A percentile compares a stretch with the other conserved stretches of the same genome.
Conservation (phyloP, 768 basidiomycete species). For the Coprinopsis marcescibilis region DNA sequence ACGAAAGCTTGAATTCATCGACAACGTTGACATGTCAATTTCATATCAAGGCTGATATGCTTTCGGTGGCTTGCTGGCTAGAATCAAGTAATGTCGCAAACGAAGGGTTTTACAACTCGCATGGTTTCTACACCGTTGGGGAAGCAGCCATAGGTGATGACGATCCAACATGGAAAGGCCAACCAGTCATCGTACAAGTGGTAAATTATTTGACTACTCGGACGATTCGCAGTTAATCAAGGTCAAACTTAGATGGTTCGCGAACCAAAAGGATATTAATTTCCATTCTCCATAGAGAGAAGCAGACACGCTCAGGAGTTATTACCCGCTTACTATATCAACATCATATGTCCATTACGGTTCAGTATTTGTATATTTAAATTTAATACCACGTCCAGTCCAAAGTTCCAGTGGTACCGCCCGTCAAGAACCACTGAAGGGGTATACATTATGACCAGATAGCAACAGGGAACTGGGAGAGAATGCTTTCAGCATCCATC, state of each 20-base stretch:
- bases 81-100: slow-evolving; percentile 19
- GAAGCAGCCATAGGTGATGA: slow-evolving; percentile 17
- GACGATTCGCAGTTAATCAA: background rate
- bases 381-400: too few species aligned
- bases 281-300: background rate
- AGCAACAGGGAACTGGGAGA: slow-evolving; percentile 19
- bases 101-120: slow-evolving; percentile 20
- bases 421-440: too few species aligned
- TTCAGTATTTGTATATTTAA: too few species aligned
- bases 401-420: too few species aligned
- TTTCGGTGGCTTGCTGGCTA: slow-evolving; percentile 16
- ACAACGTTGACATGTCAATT: too few species aligned
- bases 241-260: slow-evolving; percentile 17
- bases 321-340: too few species aligned
- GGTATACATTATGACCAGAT: background rate
- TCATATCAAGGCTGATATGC: slow-evolving; percentile 22
- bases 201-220: slow-evolving; percentile 11
- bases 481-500: slow-evolving; percentile 61
- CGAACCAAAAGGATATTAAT: slow-evolving; percentile 7
- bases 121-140: slow-evolving; percentile 21
- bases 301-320: background rate
- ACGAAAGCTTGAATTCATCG: too few species aligned
- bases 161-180: slow-evolving; percentile 20
- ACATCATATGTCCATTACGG: too few species aligned
- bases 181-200: slow-evolving; percentile 18